Percentiles rank a stretch among this genome's conserved stretches.
These are phyloP conservation scores for Pugionium dolabratum DNA, from an alignment of 345 rosid species.

Conservation along the genomic window DNA sequence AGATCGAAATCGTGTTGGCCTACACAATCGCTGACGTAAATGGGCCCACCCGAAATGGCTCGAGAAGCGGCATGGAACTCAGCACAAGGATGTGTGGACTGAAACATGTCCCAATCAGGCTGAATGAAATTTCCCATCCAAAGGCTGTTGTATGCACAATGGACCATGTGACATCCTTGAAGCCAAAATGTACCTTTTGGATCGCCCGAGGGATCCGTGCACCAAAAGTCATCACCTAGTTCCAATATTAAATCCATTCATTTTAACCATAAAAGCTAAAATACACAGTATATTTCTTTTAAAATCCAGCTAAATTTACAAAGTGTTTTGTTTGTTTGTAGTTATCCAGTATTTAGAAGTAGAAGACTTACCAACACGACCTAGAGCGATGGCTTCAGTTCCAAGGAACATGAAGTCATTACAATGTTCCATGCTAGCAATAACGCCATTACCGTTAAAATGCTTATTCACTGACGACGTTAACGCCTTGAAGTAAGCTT, in stretches of 20 bases:
- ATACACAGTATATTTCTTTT: too few species aligned
- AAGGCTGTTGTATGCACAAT: slow-evolving; percentile 96
- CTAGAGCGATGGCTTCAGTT: slow-evolving; percentile 88
- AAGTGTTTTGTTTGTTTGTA: too few species aligned
- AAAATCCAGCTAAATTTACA: too few species aligned
- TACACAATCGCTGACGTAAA: slow-evolving; percentile 77
- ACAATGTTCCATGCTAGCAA: slow-evolving; percentile 98
- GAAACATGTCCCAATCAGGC: slow-evolving; percentile 99
- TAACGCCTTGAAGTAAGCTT: slow-evolving; percentile 77
- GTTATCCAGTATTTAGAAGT: background rate
- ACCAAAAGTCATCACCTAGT: slow-evolving; percentile 97
- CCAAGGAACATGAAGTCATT: slow-evolving; percentile 99
- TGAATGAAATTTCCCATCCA: slow-evolving; percentile 99
- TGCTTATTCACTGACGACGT: slow-evolving; percentile 79
- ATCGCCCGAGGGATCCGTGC: slow-evolving; percentile 96
- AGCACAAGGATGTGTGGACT: slow-evolving; percentile 93
- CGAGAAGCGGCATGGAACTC: slow-evolving; percentile 96
- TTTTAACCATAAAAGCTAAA: too few species aligned
- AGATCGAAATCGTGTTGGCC: slow-evolving; percentile 80
- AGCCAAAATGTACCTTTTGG: slow-evolving; percentile 97
- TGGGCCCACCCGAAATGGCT: slow-evolving; percentile 93
- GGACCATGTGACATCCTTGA: slow-evolving; percentile 99
- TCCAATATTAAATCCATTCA: background rate
- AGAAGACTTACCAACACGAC: slow-evolving; percentile 81
- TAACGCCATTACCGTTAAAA: slow-evolving; percentile 91